Evolutionary conservation across 1,284 basidiomycete genomes (phyloP).

Genomic region (Meira miltonrushii): DNA sequence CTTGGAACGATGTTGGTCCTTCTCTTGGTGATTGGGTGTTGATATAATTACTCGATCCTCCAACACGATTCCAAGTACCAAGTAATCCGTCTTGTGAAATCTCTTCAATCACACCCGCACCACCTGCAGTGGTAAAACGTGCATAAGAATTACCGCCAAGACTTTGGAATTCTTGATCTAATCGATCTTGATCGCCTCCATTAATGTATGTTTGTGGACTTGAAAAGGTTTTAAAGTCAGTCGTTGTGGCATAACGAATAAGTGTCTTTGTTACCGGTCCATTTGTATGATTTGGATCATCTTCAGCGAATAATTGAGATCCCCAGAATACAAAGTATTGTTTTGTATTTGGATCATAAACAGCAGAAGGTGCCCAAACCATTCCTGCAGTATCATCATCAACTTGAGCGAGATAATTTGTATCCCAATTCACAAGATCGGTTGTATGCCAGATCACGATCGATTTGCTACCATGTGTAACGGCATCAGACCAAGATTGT

Average conservation of each 20-base stretch:
- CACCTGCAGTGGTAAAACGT: conserved; percentile 14
- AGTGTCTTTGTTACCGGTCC: not conserved
- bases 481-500: conserved; percentile 14
- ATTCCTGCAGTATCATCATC: conserved; percentile 13
- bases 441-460: conserved; percentile 20
- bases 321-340: conserved; percentile 16
- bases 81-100: conserved; percentile 8
- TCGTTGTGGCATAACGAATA: conserved; percentile 15
- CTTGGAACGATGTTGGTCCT: conserved; percentile 15
- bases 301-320: conserved; percentile 9
- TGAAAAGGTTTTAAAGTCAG: conserved; percentile 13
- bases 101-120: conserved; percentile 1
- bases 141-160: conserved; percentile 8
- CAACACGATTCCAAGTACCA: conserved; percentile 4
- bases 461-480: conserved; percentile 15
- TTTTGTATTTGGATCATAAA: conserved; percentile 2
- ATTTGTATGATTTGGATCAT: conserved; percentile 6
- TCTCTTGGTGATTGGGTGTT: conserved; percentile 3
- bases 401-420: not conserved
- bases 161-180: conserved; percentile 17
- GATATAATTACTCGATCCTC: conserved; percentile 7
- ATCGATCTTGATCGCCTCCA: not conserved
- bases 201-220: not conserved
- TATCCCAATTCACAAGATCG: conserved; percentile 20
- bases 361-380: conserved; percentile 15